Percentiles rank a stretch among this genome's conserved stretches.
phyloP scores from a whole-genome alignment of 1,139 yeast genomes.

The Scheffersomyces quercinus region DNA sequence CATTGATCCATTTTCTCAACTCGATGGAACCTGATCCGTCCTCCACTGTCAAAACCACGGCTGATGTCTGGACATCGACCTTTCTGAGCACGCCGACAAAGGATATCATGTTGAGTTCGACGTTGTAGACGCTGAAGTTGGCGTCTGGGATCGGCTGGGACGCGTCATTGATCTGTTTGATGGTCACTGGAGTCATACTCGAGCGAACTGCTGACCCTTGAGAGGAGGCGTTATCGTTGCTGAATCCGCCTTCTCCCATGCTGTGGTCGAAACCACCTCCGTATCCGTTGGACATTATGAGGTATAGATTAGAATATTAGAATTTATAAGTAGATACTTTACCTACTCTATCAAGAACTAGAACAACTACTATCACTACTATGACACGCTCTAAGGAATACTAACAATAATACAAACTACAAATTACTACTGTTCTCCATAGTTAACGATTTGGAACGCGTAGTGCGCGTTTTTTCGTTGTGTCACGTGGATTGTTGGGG shows the following conservation, averaged over 20 bases:
- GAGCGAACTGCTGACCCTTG: constrained; percentile 39
- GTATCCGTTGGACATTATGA: constrained; percentile 3
- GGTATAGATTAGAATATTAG: no score
- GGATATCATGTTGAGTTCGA: constrained; percentile 58
- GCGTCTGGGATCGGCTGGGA: constrained; percentile 70
- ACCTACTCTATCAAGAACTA: neutral
- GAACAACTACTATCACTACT: no score
- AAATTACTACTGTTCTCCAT: no score
- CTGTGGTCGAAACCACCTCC: constrained; percentile 15
- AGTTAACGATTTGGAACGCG: no score
- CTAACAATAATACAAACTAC: no score
- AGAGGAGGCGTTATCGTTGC: constrained; percentile 27
- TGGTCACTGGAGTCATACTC: constrained; percentile 76
- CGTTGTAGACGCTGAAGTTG: constrained; percentile 67
- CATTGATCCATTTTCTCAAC: constrained; percentile 70
- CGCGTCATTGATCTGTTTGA: constrained; percentile 74
- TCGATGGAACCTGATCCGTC: constrained; percentile 85
- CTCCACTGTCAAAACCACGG: constrained; percentile 61
- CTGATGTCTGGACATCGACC: constrained; percentile 55
- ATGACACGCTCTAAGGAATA: no score
- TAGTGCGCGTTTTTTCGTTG: no score
- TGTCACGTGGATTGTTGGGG: no score
- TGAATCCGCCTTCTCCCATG: constrained; percentile 31
- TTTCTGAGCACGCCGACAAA: constrained; percentile 68
- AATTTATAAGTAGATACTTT: neutral